phyloP scores from a whole-genome alignment of 257 asterid genomes.

The Buddleja alternifolia region DNA sequence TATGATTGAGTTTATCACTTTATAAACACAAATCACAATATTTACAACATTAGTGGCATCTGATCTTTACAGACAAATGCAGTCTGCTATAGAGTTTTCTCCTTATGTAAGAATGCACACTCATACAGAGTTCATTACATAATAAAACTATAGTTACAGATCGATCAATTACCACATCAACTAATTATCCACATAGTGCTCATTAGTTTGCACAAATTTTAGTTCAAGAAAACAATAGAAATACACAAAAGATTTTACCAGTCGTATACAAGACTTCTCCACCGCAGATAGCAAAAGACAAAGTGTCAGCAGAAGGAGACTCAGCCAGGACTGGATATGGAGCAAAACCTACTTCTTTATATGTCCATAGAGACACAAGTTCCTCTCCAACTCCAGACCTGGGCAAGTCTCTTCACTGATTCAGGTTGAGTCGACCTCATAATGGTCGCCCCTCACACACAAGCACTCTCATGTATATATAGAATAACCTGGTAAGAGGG shows the following conservation, averaged over 20 bases:
- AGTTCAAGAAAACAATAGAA: background rate
- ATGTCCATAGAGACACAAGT: background rate
- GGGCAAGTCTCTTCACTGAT: constrained; percentile 11
- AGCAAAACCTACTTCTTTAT: background rate
- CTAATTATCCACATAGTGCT: background rate
- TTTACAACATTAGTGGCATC: no score
- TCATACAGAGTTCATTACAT: no score
- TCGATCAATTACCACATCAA: no score
- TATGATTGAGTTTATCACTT: no score
- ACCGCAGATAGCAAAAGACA: no score
- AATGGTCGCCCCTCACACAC: background rate
- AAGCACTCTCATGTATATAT: no score
- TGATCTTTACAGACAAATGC: no score
- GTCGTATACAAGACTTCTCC: background rate
- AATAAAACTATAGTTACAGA: no score
- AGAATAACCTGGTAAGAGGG: background rate
- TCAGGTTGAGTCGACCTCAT: background rate
- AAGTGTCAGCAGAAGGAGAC: background rate
- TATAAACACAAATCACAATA: no score
- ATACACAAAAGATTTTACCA: background rate
- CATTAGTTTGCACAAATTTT: background rate
- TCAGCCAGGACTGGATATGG: constrained; percentile 23
- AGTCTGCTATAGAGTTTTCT: no score
- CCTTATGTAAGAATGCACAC: no score
- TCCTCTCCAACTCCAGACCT: constrained; percentile 1